phyloP scores from a whole-genome alignment of 2,329 filamentous ascomycete genomes.

The Furcasterigmium furcatum region DNA sequence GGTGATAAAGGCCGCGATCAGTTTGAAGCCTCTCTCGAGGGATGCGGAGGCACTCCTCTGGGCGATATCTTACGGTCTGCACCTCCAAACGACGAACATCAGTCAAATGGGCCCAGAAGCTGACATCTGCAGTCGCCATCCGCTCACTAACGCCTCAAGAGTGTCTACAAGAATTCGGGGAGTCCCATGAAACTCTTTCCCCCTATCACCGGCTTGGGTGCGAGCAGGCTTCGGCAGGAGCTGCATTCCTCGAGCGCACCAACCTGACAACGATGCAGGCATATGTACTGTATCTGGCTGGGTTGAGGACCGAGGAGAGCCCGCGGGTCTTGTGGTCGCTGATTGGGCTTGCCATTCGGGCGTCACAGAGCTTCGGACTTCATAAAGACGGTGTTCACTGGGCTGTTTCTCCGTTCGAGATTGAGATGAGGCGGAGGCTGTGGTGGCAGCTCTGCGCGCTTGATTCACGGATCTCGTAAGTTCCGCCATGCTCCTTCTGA shows the following conservation, averaged over 20 bases:
- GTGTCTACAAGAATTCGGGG: neutral
- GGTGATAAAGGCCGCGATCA: neutral
- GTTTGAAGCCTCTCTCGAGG: neutral
- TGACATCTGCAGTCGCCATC: neutral
- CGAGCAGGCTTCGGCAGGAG: constrained; percentile 1
- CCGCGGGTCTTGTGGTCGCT: neutral
- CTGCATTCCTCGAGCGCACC: neutral
- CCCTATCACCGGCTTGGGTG: neutral
- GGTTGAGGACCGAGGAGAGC: neutral
- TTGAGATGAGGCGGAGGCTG: constrained; percentile 1
- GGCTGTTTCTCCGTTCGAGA: neutral
- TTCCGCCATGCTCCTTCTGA: neutral
- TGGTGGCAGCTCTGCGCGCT: constrained; percentile 1
- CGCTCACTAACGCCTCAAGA: neutral
- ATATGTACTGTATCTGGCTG: neutral
- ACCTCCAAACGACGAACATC: neutral
- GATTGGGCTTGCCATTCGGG: neutral
- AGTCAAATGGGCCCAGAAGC: neutral
- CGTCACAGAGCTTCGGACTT: neutral
- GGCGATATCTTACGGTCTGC: constrained; percentile 1
- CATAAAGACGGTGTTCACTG: constrained; percentile 1
- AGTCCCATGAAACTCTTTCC: neutral
- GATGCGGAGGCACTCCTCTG: neutral
- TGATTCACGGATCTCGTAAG: neutral
- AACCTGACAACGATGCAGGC: neutral